Conservation (phyloP, 345 rosid species). For the Bruguiera gymnorhiza region DNA sequence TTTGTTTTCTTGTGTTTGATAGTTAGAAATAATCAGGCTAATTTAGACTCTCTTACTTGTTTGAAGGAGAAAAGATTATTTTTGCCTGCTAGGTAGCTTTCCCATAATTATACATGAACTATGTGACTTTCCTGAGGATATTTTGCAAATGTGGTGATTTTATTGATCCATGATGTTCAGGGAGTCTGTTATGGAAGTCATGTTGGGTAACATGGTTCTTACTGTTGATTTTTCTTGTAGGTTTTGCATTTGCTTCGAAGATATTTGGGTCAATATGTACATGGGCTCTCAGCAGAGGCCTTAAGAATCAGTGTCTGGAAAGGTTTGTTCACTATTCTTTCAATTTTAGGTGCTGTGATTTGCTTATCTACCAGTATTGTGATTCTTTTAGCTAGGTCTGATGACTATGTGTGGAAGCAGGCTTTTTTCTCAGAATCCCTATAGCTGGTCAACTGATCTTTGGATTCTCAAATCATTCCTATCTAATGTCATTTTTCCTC, state of each 20-base stretch:
- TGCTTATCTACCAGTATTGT: neutral
- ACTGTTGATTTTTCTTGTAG: slow-evolving; percentile 32
- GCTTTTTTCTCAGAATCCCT: slow-evolving; percentile 6
- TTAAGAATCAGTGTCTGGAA: slow-evolving; percentile 97
- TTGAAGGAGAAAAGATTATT: too few species aligned
- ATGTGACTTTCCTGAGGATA: too few species aligned
- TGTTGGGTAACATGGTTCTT: neutral
- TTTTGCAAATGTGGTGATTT: neutral
- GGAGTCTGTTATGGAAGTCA: neutral
- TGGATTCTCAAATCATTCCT: slow-evolving; percentile 19
- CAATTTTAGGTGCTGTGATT: neutral
- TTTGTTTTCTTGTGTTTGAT: too few species aligned
- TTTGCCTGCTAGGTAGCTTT: too few species aligned
- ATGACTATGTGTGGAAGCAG: neutral
- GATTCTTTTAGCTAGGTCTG: too few species aligned
- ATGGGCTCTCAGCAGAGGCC: slow-evolving; percentile 90
- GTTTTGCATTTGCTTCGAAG: slow-evolving; percentile 94
- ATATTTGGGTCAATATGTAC: slow-evolving; percentile 95
- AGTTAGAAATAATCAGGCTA: too few species aligned
- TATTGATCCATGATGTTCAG: neutral
- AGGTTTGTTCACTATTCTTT: slow-evolving; percentile 43
- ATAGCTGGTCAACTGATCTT: neutral
- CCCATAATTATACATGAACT: too few species aligned
- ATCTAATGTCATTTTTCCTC: slow-evolving; percentile 2
- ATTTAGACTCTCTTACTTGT: too few species aligned